These are phyloP conservation scores for Excoecaria cochinchinensis DNA, from an alignment of 345 rosid genomes.

Conservation along the genomic window DNA sequence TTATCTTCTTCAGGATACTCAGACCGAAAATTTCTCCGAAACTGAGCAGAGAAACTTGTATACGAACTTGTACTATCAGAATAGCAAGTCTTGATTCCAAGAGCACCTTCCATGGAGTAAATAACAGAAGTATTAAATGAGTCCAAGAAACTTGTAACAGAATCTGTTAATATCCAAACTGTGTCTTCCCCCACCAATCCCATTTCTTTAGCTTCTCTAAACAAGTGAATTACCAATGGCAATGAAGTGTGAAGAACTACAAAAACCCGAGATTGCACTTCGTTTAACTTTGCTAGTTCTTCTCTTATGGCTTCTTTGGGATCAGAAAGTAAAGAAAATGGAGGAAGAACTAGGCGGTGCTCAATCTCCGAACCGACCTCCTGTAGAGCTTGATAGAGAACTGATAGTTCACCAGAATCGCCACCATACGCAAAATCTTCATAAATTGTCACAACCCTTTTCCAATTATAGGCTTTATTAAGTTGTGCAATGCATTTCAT, in stretches of 20 bases:
- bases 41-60: constrained; percentile 25
- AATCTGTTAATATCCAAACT: constrained; percentile 43
- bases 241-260: constrained; percentile 45
- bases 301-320: constrained; percentile 23
- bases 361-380: constrained; percentile 38
- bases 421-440: constrained; percentile 39
- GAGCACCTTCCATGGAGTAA: constrained; percentile 44
- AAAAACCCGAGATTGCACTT: constrained; percentile 38
- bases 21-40: constrained; percentile 16
- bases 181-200: constrained; percentile 42
- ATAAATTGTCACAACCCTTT: constrained; percentile 34
- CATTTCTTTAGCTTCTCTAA: constrained; percentile 38
- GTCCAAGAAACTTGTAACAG: constrained; percentile 34
- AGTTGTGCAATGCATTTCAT: constrained; percentile 44
- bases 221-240: constrained; percentile 31
- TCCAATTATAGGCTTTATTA: constrained; percentile 34
- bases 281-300: constrained; percentile 27
- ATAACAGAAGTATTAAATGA: constrained; percentile 36
- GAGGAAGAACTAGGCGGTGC: constrained; percentile 39
- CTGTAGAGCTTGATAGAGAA: constrained; percentile 34
- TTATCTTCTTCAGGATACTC: constrained; percentile 29
- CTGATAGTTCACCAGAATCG: constrained; percentile 29
- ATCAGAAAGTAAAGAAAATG: constrained; percentile 27
- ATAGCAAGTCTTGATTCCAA: constrained; percentile 41
- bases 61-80: constrained; percentile 14